These are phyloP conservation scores for Trichoderma koningii DNA, from an alignment of 2,329 filamentous ascomycete species.

Conservation along the genomic window DNA sequence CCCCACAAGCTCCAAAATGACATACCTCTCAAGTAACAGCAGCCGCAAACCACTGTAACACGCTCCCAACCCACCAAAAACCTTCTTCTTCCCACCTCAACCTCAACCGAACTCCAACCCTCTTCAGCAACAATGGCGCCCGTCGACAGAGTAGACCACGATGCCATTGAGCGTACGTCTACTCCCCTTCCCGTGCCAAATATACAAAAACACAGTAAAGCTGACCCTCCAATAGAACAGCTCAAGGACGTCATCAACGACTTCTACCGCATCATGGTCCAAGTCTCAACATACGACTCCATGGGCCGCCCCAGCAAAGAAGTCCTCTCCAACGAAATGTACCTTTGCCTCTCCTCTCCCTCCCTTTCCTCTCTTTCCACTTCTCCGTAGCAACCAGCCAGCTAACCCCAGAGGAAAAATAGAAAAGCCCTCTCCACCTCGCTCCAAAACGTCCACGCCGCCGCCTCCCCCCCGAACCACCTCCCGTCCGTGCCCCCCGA, in stretches of 20 bases:
- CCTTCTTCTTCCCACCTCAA: background rate
- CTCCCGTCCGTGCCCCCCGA: slow-evolving; percentile 62
- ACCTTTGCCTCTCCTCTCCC: slow-evolving; percentile 11
- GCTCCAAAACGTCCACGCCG: slow-evolving; percentile 44
- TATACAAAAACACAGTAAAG: background rate
- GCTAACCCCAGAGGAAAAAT: background rate
- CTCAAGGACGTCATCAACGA: slow-evolving; percentile 65
- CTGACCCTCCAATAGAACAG: slow-evolving; percentile 47
- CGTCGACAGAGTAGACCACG: slow-evolving; percentile 44
- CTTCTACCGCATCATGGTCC: slow-evolving; percentile 65
- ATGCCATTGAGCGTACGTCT: slow-evolving; percentile 44
- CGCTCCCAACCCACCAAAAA: background rate
- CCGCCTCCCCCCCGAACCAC: slow-evolving; percentile 44
- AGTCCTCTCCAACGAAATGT: slow-evolving; percentile 58
- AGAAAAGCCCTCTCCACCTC: slow-evolving; percentile 46
- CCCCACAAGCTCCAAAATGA: too few species aligned
- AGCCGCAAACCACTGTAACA: too few species aligned
- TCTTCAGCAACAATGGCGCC: slow-evolving; percentile 43
- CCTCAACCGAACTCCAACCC: background rate
- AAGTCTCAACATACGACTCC: slow-evolving; percentile 62
- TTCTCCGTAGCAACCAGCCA: too few species aligned
- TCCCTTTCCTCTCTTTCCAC: slow-evolving; percentile 18
- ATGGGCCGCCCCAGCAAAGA: slow-evolving; percentile 54
- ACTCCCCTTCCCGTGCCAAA: too few species aligned
- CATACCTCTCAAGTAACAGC: too few species aligned